These are phyloP conservation scores for Dioscorea dumetorum DNA, from an alignment of 106 monocot species.

Conservation along the genomic window DNA sequence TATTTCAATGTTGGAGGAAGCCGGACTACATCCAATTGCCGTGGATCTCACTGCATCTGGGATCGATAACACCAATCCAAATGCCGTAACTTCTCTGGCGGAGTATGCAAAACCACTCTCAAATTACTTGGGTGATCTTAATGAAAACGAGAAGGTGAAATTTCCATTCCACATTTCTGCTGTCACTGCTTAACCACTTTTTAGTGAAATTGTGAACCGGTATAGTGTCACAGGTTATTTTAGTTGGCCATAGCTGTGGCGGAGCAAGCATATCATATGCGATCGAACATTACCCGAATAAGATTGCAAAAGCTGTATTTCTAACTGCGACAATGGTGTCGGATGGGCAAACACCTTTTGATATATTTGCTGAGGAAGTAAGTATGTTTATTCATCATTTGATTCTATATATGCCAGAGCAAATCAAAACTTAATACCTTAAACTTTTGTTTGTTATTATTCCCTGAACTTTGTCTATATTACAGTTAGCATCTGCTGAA, in stretches of 20 bases:
- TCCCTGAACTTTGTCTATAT: neutral
- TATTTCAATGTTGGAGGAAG: constrained; percentile 77
- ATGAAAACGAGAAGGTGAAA: constrained; percentile 64
- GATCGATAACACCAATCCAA: constrained; percentile 55
- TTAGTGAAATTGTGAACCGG: constrained; percentile 8
- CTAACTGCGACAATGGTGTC: constrained; percentile 80
- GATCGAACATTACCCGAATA: constrained; percentile 49
- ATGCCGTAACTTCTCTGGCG: constrained; percentile 44
- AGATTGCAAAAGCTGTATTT: constrained; percentile 87
- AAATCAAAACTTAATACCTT: too few species aligned
- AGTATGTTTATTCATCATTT: neutral
- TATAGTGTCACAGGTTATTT: constrained; percentile 52
- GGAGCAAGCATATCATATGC: constrained; percentile 85
- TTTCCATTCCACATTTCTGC: neutral
- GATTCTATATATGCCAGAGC: too few species aligned
- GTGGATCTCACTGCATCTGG: constrained; percentile 86
- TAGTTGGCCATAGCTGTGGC: constrained; percentile 95
- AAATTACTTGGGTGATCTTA: constrained; percentile 55
- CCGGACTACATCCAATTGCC: constrained; percentile 58
- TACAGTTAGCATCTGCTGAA: constrained; percentile 74
- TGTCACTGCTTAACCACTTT: neutral
- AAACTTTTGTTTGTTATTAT: neutral
- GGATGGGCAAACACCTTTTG: constrained; percentile 84
- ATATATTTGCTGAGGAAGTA: constrained; percentile 70
- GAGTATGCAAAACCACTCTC: constrained; percentile 78